These are phyloP conservation scores for Diaporthe batatas DNA, from an alignment of 2,329 filamentous ascomycete genomes.

Conservation along the genomic window DNA sequence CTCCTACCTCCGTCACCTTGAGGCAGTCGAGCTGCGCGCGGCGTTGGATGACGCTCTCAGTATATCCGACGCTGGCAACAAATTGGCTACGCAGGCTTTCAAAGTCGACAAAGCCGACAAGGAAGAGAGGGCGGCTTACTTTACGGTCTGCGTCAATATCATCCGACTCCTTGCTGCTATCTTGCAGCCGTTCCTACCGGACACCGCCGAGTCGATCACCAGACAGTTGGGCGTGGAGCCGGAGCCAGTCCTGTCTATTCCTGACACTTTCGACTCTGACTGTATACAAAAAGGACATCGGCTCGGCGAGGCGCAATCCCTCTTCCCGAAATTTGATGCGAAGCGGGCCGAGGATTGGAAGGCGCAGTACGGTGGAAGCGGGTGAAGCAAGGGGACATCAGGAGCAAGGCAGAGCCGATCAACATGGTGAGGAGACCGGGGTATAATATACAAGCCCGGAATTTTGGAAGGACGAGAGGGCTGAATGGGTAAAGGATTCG, in stretches of 20 bases:
- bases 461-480: too few species aligned
- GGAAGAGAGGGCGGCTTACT: background rate
- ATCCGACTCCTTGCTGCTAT: slow-evolving; percentile 4
- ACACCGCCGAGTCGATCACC: slow-evolving; percentile 11
- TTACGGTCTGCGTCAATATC: background rate
- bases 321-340: background rate
- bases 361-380: background rate
- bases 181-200: slow-evolving; percentile 14
- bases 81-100: background rate
- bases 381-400: background rate
- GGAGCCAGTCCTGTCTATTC: background rate
- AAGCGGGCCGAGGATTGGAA: slow-evolving; percentile 3
- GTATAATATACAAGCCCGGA: too few species aligned
- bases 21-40: slow-evolving; percentile 11
- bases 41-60: background rate
- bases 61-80: slow-evolving; percentile 3
- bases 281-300: background rate
- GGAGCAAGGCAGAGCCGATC: too few species aligned
- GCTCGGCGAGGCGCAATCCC: background rate
- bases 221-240: slow-evolving; percentile 10
- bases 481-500: too few species aligned
- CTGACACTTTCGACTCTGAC: background rate
- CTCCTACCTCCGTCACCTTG: background rate
- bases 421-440: background rate
- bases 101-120: background rate